Percentiles rank a stretch among this genome's conserved stretches.
These are phyloP conservation scores for Tulasnella sp. DNA, from an alignment of 768 basidiomycete genomes.

Conservation along the genomic window DNA sequence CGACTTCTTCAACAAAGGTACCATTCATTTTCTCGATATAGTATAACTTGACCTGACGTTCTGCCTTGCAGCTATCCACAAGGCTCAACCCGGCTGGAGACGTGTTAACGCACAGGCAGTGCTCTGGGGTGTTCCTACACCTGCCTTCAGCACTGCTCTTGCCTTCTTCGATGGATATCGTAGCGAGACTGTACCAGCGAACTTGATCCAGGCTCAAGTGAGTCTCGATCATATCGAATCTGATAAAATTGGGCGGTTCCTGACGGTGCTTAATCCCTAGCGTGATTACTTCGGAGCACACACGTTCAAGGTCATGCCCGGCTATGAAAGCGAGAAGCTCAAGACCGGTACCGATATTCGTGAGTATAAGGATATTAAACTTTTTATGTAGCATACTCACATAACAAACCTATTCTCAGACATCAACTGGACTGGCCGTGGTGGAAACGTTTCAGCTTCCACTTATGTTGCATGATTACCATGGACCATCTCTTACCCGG, in stretches of 20 bases:
- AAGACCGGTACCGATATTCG: conserved; percentile 76
- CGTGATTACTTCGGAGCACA: conserved; percentile 99
- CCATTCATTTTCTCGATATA: conserved; percentile 4
- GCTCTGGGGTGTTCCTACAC: conserved; percentile 95
- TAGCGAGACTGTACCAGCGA: conserved; percentile 87
- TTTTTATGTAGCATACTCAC: not conserved
- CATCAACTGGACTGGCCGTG: conserved; percentile 98
- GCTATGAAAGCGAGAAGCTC: conserved; percentile 77
- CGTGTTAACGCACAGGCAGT: conserved; percentile 91
- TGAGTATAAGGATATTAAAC: conserved; percentile 32
- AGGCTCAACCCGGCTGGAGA: conserved; percentile 95
- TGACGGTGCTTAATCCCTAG: conserved; percentile 21
- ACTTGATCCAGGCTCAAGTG: conserved; percentile 87
- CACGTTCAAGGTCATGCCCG: conserved; percentile 89
- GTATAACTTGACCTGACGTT: not conserved
- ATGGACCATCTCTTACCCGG: too few species aligned
- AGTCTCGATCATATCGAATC: conserved; percentile 13
- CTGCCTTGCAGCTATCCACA: conserved; percentile 55
- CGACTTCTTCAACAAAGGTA: conserved; percentile 93
- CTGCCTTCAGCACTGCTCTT: conserved; percentile 94
- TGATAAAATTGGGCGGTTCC: conserved; percentile 21
- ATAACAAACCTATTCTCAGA: conserved; percentile 34
- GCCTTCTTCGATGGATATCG: conserved; percentile 99
- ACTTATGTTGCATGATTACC: conserved; percentile 65
- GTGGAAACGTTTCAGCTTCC: conserved; percentile 84